phyloP scores from a whole-genome alignment of 2,329 filamentous ascomycete species.

The Arthrobotrys sphaeroides region DNA sequence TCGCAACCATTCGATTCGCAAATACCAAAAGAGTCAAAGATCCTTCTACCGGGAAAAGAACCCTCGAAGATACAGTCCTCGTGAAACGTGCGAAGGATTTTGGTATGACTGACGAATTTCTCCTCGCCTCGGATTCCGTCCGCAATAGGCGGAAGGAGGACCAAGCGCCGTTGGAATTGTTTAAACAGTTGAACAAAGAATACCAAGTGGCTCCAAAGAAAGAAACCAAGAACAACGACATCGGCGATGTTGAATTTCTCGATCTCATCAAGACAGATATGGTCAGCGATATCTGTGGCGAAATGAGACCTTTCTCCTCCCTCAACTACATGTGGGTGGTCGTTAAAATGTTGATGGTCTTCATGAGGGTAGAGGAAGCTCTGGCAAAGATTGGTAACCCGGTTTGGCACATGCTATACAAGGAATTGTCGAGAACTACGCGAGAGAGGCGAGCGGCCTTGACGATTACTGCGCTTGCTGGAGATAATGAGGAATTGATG shows the following conservation, averaged over 20 bases:
- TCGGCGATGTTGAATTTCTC: slow-evolving; percentile 51
- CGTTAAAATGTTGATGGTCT: slow-evolving; percentile 56
- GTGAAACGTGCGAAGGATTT: slow-evolving; percentile 56
- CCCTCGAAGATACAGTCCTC: slow-evolving; percentile 59
- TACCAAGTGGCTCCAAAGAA: background rate
- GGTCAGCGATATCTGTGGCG: slow-evolving; percentile 58
- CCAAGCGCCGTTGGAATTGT: background rate
- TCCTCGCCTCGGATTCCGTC: slow-evolving; percentile 1
- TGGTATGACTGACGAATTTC: slow-evolving; percentile 53
- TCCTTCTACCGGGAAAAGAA: slow-evolving; percentile 58
- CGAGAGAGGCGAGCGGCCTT: slow-evolving; percentile 58
- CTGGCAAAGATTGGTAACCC: slow-evolving; percentile 57
- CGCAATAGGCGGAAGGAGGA: background rate
- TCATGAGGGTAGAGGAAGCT: slow-evolving; percentile 56
- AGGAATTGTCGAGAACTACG: background rate
- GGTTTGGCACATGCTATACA: slow-evolving; percentile 58
- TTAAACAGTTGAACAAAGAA: background rate
- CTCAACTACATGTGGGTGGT: slow-evolving; percentile 61
- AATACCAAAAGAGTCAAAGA: slow-evolving; percentile 58
- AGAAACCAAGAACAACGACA: background rate
- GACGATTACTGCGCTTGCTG: slow-evolving; percentile 55
- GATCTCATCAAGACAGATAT: slow-evolving; percentile 58
- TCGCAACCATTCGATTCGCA: slow-evolving; percentile 57
- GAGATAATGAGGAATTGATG: slow-evolving; percentile 59
- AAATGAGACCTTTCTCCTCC: slow-evolving; percentile 57